phyloP scores from a whole-genome alignment of 2,329 filamentous ascomycete genomes.

The Alternaria alternata region DNA sequence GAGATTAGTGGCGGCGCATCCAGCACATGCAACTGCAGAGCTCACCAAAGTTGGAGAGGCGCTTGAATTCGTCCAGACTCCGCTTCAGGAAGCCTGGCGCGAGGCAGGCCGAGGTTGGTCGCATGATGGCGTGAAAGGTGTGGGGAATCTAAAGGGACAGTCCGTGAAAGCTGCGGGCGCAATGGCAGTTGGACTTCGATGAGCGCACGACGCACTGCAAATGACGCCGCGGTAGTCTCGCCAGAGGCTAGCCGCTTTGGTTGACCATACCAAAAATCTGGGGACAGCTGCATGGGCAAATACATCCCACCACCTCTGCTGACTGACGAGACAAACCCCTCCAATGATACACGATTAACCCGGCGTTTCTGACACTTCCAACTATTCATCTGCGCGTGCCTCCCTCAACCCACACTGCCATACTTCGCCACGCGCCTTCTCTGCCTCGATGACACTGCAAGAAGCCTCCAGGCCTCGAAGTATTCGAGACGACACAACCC shows the following conservation, averaged over 20 bases:
- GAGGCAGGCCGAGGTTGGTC: conserved; percentile 46
- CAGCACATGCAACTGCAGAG: conserved; percentile 30
- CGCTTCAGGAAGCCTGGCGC: conserved; percentile 64
- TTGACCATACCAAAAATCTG: conserved; percentile 28
- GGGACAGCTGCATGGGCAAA: conserved; percentile 11
- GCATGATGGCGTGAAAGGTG: conserved; percentile 39
- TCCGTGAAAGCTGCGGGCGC: conserved; percentile 7
- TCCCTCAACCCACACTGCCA: conserved; percentile 1
- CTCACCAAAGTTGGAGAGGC: conserved; percentile 63
- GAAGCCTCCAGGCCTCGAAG: conserved; percentile 41
- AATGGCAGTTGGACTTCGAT: conserved; percentile 15
- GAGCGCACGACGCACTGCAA: conserved; percentile 17
- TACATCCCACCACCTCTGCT: conserved; percentile 7
- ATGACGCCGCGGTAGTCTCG: conserved; percentile 28
- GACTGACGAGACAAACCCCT: conserved; percentile 1
- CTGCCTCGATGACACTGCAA: conserved; percentile 47
- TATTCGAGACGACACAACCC: conserved; percentile 36
- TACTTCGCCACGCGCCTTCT: conserved; percentile 18
- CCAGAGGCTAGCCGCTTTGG: conserved; percentile 30
- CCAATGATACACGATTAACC: conserved; percentile 6
- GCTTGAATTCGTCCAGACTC: conserved; percentile 66
- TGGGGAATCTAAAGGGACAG: background rate
- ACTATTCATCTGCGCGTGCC: conserved; percentile 3
- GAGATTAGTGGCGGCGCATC: conserved; percentile 40
- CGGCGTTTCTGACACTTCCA: background rate